Conservation (phyloP, 331 rosid species). For the Phaseolus coccineus region DNA sequence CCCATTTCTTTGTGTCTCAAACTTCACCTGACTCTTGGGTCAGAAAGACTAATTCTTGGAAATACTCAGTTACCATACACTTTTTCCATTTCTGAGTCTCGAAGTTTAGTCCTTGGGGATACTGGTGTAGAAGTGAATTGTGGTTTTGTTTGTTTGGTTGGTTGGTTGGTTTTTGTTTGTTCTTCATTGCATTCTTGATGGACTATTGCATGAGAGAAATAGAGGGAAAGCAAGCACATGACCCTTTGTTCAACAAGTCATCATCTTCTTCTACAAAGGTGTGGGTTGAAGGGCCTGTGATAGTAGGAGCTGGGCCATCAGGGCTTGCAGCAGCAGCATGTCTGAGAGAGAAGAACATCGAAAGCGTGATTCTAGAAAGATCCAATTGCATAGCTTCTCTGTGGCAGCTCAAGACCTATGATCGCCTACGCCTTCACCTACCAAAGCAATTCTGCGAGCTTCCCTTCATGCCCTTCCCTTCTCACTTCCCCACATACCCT, state of each 20-base stretch:
- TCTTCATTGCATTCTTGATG: conserved; percentile 53
- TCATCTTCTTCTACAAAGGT: conserved; percentile 25
- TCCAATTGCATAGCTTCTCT: conserved; percentile 91
- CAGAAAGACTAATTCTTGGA: too few species aligned
- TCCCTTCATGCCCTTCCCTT: conserved; percentile 72
- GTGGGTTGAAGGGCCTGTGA: conserved; percentile 66
- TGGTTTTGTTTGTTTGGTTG: background rate
- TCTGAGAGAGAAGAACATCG: conserved; percentile 58
- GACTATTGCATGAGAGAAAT: conserved; percentile 57
- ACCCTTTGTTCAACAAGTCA: conserved; percentile 64
- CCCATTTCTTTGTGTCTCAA: conserved; percentile 12
- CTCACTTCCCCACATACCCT: conserved; percentile 84
- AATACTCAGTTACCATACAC: too few species aligned
- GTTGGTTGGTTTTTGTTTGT: background rate
- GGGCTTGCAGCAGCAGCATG: conserved; percentile 94
- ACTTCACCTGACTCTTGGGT: too few species aligned
- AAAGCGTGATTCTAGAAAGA: conserved; percentile 74
- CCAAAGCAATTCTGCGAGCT: conserved; percentile 96
- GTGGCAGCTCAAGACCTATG: conserved; percentile 93
- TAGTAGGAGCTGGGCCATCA: conserved; percentile 96
- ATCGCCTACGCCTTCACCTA: conserved; percentile 81
- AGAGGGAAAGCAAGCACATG: conserved; percentile 83
- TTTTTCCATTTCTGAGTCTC: too few species aligned
- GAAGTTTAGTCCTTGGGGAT: too few species aligned
- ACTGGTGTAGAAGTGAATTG: background rate